Conservation (phyloP, 2,329 filamentous ascomycete genomes). For the Pyrenochaeta sp. region DNA sequence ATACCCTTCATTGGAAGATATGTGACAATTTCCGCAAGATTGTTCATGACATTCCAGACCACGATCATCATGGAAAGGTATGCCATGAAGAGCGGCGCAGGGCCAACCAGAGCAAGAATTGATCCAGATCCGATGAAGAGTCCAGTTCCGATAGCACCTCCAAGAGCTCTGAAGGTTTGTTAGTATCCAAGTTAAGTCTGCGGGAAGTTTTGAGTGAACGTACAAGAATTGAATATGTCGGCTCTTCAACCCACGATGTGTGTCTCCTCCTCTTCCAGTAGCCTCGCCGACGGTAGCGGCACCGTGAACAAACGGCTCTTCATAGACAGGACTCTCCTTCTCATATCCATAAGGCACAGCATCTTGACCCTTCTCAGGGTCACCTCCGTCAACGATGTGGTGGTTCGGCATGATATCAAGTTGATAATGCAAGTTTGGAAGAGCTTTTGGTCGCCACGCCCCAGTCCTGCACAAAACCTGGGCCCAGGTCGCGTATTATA, state of each 20-base stretch:
- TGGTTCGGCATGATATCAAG: slow-evolving; percentile 31
- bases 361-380: slow-evolving; percentile 36
- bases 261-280: slow-evolving; percentile 41
- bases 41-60: slow-evolving; percentile 53
- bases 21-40: slow-evolving; percentile 51
- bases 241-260: slow-evolving; percentile 48
- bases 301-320: slow-evolving; percentile 37
- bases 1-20: slow-evolving; percentile 52
- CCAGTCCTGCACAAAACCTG: not conserved
- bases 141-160: slow-evolving; percentile 61
- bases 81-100: slow-evolving; percentile 48
- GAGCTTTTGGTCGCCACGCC: not conserved
- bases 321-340: slow-evolving; percentile 18
- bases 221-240: slow-evolving; percentile 50
- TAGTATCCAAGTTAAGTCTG: slow-evolving; percentile 5
- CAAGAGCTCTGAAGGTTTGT: slow-evolving; percentile 64
- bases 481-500: slow-evolving; percentile 5
- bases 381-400: slow-evolving; percentile 23
- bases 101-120: slow-evolving; percentile 43
- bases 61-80: slow-evolving; percentile 50
- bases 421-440: not conserved
- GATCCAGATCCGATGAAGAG: slow-evolving; percentile 47
- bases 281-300: slow-evolving; percentile 39
- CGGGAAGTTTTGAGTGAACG: not conserved
- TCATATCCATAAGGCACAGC: slow-evolving; percentile 26